phyloP scores from a whole-genome alignment of 2,329 filamentous ascomycete genomes.

The Scopulariopsis brevicaulis region DNA sequence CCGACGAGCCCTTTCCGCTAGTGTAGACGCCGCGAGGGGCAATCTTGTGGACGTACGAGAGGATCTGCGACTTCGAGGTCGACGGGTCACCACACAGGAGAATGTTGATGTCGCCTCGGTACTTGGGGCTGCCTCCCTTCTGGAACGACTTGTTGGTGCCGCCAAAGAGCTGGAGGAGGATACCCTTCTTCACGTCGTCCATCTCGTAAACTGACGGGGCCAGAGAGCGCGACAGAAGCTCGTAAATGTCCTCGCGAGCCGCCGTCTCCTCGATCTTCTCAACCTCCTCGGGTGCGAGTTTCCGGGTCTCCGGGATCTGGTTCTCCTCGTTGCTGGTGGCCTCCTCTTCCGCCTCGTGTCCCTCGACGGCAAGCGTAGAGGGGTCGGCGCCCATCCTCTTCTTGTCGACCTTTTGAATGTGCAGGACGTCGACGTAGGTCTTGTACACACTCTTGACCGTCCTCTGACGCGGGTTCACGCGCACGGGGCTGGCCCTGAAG shows the following conservation, averaged over 20 bases:
- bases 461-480: constrained; percentile 85
- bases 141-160: constrained; percentile 97
- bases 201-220: constrained; percentile 95
- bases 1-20: constrained; percentile 70
- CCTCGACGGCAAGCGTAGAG: constrained; percentile 75
- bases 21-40: constrained; percentile 80
- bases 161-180: constrained; percentile 89
- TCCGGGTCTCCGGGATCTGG: constrained; percentile 71
- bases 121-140: constrained; percentile 89
- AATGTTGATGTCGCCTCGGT: constrained; percentile 95
- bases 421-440: constrained; percentile 90
- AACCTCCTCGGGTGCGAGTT: constrained; percentile 77
- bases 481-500: constrained; percentile 87
- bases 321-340: constrained; percentile 41
- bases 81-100: constrained; percentile 95
- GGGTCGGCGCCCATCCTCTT: constrained; percentile 85
- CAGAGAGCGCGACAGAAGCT: constrained; percentile 78
- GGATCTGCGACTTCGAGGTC: constrained; percentile 88
- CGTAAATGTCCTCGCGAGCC: constrained; percentile 77
- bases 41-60: constrained; percentile 95
- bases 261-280: constrained; percentile 76
- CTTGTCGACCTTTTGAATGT: constrained; percentile 94
- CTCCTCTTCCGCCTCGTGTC: constrained; percentile 50
- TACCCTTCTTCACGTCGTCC: constrained; percentile 98
- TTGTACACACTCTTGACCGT: constrained; percentile 95